Evolutionary conservation across 768 basidiomycete species (phyloP).

Genomic region (Xerocomellus dryophilus): DNA sequence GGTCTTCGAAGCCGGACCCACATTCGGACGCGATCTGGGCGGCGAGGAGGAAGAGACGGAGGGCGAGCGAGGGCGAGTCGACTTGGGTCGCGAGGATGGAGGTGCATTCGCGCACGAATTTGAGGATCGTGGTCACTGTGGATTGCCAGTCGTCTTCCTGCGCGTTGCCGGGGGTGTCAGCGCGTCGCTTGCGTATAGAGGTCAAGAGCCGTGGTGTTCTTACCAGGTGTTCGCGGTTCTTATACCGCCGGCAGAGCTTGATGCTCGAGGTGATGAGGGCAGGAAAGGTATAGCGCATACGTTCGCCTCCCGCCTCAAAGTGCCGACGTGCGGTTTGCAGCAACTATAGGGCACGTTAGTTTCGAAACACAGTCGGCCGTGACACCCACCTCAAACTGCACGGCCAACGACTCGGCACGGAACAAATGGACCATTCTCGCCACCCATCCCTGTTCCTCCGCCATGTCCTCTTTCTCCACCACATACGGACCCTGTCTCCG

Average conservation of each 20-base stretch:
- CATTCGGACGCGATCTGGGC: slow-evolving; percentile 95
- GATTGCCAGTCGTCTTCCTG: slow-evolving; percentile 86
- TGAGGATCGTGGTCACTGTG: slow-evolving; percentile 85
- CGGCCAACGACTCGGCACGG: slow-evolving; percentile 77
- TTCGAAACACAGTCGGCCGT: neutral
- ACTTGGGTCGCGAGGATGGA: slow-evolving; percentile 92
- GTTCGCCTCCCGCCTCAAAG: slow-evolving; percentile 88
- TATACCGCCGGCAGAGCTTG: slow-evolving; percentile 90
- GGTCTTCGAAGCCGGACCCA: slow-evolving; percentile 89
- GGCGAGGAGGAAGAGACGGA: slow-evolving; percentile 92
- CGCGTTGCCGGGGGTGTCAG: too few species aligned
- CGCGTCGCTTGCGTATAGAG: too few species aligned
- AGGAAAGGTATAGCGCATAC: slow-evolving; percentile 96
- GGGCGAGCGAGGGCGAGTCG: slow-evolving; percentile 87
- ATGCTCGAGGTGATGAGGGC: slow-evolving; percentile 92
- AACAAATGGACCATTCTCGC: slow-evolving; percentile 98
- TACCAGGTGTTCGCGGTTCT: slow-evolving; percentile 72
- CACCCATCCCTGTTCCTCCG: slow-evolving; percentile 99
- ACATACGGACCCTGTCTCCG: slow-evolving; percentile 59
- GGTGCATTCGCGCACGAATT: slow-evolving; percentile 90
- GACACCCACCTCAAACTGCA: slow-evolving; percentile 79
- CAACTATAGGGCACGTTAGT: slow-evolving; percentile 47
- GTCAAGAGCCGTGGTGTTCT: slow-evolving; percentile 14
- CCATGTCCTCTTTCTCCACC: slow-evolving; percentile 83
- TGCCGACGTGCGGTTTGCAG: slow-evolving; percentile 88